A percentile compares a stretch with the other conserved stretches of the same genome.
Conservation (phyloP, 768 basidiomycete genomes). For the Boletus edulis region DNA sequence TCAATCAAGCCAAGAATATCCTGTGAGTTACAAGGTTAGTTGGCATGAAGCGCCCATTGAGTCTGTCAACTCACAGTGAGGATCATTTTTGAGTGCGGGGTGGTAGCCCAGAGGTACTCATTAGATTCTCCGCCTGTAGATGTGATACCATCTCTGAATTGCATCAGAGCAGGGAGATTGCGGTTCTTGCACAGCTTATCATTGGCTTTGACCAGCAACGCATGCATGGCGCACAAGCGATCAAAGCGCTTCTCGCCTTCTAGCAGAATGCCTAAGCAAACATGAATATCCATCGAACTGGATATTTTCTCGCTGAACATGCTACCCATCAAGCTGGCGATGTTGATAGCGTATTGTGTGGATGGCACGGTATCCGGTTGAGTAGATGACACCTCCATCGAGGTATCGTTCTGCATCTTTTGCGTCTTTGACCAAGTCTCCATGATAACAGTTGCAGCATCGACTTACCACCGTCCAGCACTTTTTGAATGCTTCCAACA, state of each 20-base stretch:
- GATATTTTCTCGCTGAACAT: slow-evolving; percentile 28
- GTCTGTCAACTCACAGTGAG: slow-evolving; percentile 16
- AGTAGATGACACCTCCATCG: neutral
- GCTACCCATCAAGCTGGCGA: slow-evolving; percentile 33
- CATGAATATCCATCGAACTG: slow-evolving; percentile 26
- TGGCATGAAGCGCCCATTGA: neutral
- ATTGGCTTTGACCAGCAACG: slow-evolving; percentile 31
- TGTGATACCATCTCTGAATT: slow-evolving; percentile 20
- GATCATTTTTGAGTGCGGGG: slow-evolving; percentile 13
- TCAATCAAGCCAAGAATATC: slow-evolving; percentile 28
- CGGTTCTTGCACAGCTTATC: slow-evolving; percentile 31
- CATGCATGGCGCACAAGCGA: slow-evolving; percentile 35
- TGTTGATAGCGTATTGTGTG: slow-evolving; percentile 23
- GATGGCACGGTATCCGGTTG: slow-evolving; percentile 1
- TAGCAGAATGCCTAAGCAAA: slow-evolving; percentile 28
- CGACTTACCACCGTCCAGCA: slow-evolving; percentile 17
- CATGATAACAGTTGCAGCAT: neutral
- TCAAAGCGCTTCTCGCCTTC: slow-evolving; percentile 22
- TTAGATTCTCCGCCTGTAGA: slow-evolving; percentile 9
- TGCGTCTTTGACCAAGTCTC: neutral
- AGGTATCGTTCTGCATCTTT: slow-evolving; percentile 15
- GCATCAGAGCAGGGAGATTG: slow-evolving; percentile 14
- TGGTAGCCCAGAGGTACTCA: slow-evolving; percentile 21
- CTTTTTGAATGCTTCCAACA: slow-evolving; percentile 14
- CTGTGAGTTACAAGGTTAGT: slow-evolving; percentile 14